Conservation (phyloP, 352 stramenopile genomes). For the Globisporangium nagaii region DNA sequence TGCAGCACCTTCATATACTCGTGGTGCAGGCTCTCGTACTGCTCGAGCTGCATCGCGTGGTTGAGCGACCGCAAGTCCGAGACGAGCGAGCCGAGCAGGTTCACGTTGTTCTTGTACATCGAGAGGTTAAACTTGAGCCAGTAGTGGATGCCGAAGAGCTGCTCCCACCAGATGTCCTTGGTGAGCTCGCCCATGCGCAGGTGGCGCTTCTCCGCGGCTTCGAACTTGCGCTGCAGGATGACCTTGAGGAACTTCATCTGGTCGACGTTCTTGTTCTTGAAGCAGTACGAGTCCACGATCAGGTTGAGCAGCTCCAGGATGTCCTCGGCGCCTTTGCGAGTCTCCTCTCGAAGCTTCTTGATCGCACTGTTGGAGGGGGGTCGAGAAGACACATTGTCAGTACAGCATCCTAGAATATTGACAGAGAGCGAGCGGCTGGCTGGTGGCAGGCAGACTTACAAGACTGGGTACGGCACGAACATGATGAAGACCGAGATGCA, state of each 20-base stretch:
- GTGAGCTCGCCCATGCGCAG: slow-evolving; percentile 30
- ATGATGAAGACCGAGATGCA: slow-evolving; percentile 45
- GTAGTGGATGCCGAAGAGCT: slow-evolving; percentile 36
- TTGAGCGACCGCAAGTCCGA: slow-evolving; percentile 33
- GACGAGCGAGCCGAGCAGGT: slow-evolving; percentile 28
- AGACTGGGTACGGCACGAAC: slow-evolving; percentile 58
- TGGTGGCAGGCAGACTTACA: slow-evolving; percentile 35
- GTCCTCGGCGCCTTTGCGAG: slow-evolving; percentile 17
- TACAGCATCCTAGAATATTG: too few relatives aligned
- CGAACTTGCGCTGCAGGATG: slow-evolving; percentile 39
- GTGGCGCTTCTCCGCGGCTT: slow-evolving; percentile 17
- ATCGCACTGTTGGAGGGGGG: slow-evolving; percentile 29
- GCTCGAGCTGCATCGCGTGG: slow-evolving; percentile 40
- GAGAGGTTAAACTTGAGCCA: slow-evolving; percentile 37
- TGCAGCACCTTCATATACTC: slow-evolving; percentile 41
- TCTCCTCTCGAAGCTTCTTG: slow-evolving; percentile 22
- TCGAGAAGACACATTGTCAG: too few relatives aligned
- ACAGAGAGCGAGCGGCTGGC: too few relatives aligned
- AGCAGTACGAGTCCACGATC: slow-evolving; percentile 54
- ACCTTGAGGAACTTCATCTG: slow-evolving; percentile 45
- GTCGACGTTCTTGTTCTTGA: slow-evolving; percentile 50
- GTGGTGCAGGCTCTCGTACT: slow-evolving; percentile 34
- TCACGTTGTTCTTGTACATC: slow-evolving; percentile 34
- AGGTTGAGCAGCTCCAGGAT: slow-evolving; percentile 45
- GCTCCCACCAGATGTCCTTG: slow-evolving; percentile 51